Conservation (phyloP, 352 stramenopile genomes). For the Stramenopiles sp. region DNA sequence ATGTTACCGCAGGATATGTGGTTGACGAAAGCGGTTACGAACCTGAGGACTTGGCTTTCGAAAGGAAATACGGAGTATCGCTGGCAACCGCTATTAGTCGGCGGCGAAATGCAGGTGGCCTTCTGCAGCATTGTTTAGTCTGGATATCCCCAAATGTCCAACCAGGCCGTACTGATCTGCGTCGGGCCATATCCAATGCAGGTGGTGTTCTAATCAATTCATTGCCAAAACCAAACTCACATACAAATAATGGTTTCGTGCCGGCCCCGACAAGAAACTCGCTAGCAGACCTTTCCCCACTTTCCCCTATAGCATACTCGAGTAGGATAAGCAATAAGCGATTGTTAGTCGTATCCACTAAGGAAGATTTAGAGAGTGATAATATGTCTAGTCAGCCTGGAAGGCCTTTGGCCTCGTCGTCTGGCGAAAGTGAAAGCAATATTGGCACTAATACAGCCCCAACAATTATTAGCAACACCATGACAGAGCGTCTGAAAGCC, state of each 20-base stretch:
- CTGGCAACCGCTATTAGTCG: background rate
- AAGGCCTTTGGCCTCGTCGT: background rate
- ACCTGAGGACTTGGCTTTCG: background rate
- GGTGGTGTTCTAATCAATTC: background rate
- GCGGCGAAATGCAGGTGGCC: background rate
- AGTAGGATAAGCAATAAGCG: too few relatives aligned
- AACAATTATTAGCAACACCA: background rate
- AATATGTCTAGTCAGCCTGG: too few relatives aligned
- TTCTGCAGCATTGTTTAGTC: background rate
- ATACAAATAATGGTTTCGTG: background rate
- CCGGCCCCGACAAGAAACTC: background rate
- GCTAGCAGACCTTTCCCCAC: background rate
- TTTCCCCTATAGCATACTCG: background rate
- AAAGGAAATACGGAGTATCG: background rate
- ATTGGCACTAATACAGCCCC: background rate
- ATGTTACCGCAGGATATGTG: background rate
- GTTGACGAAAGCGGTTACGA: background rate
- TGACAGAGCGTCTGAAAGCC: background rate
- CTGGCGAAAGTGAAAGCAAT: background rate
- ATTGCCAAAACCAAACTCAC: background rate
- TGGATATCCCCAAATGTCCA: background rate
- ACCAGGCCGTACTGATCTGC: background rate
- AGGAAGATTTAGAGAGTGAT: too few relatives aligned
- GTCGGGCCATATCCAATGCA: background rate
- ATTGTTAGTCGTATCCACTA: too few relatives aligned